Evolutionary conservation across 2,329 filamentous ascomycete genomes (phyloP), one percentile per base, ranked within the genome.

Genomic region (Cylindrodendrum hubeiense): DNA sequence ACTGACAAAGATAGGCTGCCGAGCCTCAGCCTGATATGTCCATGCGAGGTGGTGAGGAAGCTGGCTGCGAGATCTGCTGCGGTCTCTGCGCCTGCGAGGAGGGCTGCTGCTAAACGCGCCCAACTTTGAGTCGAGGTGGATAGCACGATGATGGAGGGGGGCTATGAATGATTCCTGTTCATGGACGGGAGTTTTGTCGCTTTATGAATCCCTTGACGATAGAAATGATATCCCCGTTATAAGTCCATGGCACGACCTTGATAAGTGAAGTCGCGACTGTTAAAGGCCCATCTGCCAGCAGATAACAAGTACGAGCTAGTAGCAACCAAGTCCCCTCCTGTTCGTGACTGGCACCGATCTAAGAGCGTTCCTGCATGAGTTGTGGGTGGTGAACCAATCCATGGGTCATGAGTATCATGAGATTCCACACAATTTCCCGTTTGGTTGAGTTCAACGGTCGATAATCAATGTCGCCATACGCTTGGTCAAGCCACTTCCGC

Each of bases 11-110:
- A 55, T 67, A 82, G 80, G 41, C 75, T 53, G 65, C 75, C 41
- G 80, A 83, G 70, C 82, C 82, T 56, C 79, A 82, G 64, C 80
- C 80, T 59, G 78, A 82, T 34, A 81, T 83, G 77, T 75, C 72
- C 66, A 77, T 83, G 60, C 79, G 81, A 44, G 81, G 82, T 71
- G 81, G 82, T 68, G 82, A 83, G 68, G 82, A 83, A 66, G 82
- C 80, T 37, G 82, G 82, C 39, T 83, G 82, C 63, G 81, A 83
- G 71, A 72, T 83, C 65, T 83, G 82, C 77, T 83, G 82, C 64
- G 81, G 82, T 62, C 79, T 83, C 64, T 83, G 82, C 73, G 81
- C 74, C 54, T 83, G 82, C 69, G 73, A 83, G 1, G 82, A 83
- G 69, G 73, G 71, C 22, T 83, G 82, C 76, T 83, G 82, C 74